Conservation (phyloP, 163 green algal species). For the Scenedesmus sp. region DNA sequence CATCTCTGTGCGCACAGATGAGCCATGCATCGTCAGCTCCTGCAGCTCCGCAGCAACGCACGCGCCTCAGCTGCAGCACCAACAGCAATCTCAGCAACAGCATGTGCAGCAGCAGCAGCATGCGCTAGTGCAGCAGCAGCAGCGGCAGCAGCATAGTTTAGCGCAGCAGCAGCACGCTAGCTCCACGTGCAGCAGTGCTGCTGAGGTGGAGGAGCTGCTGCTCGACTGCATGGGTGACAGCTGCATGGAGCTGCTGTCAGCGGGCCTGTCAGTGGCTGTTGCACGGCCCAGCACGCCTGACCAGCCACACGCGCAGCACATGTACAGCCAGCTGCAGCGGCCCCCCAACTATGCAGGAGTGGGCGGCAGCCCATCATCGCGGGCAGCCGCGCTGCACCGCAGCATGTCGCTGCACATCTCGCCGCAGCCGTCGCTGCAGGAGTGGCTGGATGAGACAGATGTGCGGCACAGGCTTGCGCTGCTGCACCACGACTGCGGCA, state of each 20-base stretch:
- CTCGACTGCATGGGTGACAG: conserved; percentile 26
- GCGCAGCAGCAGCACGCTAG: conserved; percentile 23
- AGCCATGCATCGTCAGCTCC: not conserved
- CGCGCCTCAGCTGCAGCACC: not conserved
- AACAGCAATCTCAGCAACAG: not conserved
- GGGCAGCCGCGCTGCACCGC: conserved; percentile 23
- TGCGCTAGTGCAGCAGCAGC: not conserved
- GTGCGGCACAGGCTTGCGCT: conserved; percentile 32
- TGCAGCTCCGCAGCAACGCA: not conserved
- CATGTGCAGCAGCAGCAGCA: conserved; percentile 26
- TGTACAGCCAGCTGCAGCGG: conserved; percentile 20
- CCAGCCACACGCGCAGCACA: not conserved
- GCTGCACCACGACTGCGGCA: not conserved
- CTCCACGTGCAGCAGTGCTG: not conserved
- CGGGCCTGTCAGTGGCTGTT: not conserved
- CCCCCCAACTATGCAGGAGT: not conserved
- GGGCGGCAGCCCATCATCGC: not conserved
- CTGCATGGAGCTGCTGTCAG: conserved; percentile 41
- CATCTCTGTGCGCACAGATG: conserved; percentile 40
- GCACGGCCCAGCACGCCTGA: conserved; percentile 9
- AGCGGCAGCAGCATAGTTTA: conserved; percentile 25
- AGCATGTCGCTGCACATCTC: conserved; percentile 38
- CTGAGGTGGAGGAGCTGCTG: conserved; percentile 22
- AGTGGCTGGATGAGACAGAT: conserved; percentile 49
- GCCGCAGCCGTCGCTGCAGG: conserved; percentile 46